Evolutionary conservation across 495 filamentous ascomycete genomes (phyloP), one percentile per base, ranked within the genome.

Genomic region (Penicillium ochrochloron): DNA sequence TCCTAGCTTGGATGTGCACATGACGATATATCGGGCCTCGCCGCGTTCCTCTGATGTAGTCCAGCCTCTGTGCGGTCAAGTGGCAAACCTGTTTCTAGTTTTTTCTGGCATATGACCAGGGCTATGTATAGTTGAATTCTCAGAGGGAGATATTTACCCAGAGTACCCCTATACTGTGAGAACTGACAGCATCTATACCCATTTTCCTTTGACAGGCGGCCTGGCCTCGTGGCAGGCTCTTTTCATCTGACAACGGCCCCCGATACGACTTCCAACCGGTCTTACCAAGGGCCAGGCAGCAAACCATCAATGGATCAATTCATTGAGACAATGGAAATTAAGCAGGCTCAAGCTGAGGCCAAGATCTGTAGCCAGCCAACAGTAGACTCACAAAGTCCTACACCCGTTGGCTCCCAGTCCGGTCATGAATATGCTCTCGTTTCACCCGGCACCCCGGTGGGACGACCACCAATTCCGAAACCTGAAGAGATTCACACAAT

Each of bases 1-100:
- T 35, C 57, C 29, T 35, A 44, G 33, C 29, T 37, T 14, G 35
- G 50, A 50, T 60, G 41, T 57, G 29, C 65, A 57, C 65, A 63
- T 63, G 65, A 67, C 57, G 41, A 42, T 60, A 50, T 44, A 50
- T 52, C 60, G 65, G 64, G 50, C 25, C 57, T 63, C 64, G 60
- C 35, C 65, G 60, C 57, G 33, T 41, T 54, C 54, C 61, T 63
- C 55, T 51, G 31, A 34, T 57, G n/a, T 51, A 48, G 14, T 19
- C 46, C 46, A 54, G 37, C 29, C 23, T 5, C 25, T 35, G 27
- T 64, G 33, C 25, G 48, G 25, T 46, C 17, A 39, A 17, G 56
- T 59, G 62, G 62, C 56, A 39, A 53, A 63, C 54, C 55, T 29
- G 62, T 39, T 64, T 64, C 57, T 56, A 27, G 23, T 34, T 54